These are phyloP conservation scores for Protomyces inundatus DNA, from an alignment of 1,139 yeast species.

Conservation along the genomic window DNA sequence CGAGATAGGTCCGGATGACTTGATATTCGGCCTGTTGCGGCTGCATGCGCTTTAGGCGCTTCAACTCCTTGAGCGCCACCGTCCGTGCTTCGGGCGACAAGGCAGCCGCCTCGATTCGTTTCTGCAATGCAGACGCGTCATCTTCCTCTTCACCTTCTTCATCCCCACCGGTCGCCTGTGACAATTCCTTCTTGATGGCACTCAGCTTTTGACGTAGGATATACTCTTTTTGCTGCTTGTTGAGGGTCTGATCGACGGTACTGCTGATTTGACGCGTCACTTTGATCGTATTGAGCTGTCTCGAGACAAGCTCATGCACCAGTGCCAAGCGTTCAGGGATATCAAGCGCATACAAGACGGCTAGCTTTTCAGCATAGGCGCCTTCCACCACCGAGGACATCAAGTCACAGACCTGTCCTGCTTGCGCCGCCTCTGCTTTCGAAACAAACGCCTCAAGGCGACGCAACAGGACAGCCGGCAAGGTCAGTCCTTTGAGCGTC, in stretches of 20 bases:
- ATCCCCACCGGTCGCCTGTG: slow-evolving; percentile 33
- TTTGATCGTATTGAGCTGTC: slow-evolving; percentile 31
- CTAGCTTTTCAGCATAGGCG: slow-evolving; percentile 36
- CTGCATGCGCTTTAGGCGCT: slow-evolving; percentile 57
- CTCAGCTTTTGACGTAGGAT: slow-evolving; percentile 35
- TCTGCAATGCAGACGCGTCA: slow-evolving; percentile 37
- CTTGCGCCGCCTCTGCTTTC: slow-evolving; percentile 33
- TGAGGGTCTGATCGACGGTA: slow-evolving; percentile 32
- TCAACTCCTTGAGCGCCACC: slow-evolving; percentile 58
- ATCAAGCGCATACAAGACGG: slow-evolving; percentile 36
- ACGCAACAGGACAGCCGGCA: slow-evolving; percentile 14
- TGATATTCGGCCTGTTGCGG: slow-evolving; percentile 70
- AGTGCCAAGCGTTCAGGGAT: slow-evolving; percentile 35
- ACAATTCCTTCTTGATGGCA: slow-evolving; percentile 36
- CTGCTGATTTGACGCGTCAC: slow-evolving; percentile 34
- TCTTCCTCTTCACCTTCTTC: slow-evolving; percentile 38
- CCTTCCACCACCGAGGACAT: slow-evolving; percentile 41
- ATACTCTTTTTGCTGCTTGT: slow-evolving; percentile 36
- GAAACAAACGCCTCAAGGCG: slow-evolving; percentile 29
- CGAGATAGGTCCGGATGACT: slow-evolving; percentile 64
- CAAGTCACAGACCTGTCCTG: slow-evolving; percentile 39
- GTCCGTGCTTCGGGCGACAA: slow-evolving; percentile 40
- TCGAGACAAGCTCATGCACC: slow-evolving; percentile 35
- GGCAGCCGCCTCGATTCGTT: slow-evolving; percentile 34
- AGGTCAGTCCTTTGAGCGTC: slow-evolving; percentile 23